phyloP scores from a whole-genome alignment of 2,329 filamentous ascomycete species.

The Scopulariopsis brevicaulis region DNA sequence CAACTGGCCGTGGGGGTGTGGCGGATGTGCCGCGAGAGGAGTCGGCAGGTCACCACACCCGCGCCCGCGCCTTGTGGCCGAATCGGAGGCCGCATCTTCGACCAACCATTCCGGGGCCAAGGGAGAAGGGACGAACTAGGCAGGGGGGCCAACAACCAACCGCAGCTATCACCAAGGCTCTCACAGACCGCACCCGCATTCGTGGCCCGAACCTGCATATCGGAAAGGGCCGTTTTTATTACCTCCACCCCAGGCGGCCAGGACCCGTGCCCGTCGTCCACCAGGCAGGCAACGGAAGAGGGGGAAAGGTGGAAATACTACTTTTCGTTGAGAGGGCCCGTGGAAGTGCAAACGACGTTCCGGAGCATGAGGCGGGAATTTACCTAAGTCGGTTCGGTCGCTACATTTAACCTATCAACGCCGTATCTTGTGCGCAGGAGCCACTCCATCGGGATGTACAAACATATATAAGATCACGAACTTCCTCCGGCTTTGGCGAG shows the following conservation, averaged over 20 bases:
- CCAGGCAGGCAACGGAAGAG: background rate
- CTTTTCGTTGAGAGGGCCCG: background rate
- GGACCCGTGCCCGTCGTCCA: background rate
- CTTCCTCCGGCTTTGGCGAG: background rate
- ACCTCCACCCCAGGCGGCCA: background rate
- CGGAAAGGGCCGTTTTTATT: constrained; percentile 4
- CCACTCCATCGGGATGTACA: background rate
- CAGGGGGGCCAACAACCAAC: constrained; percentile 2
- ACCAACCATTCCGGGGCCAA: background rate
- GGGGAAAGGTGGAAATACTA: constrained; percentile 1
- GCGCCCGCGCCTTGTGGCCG: background rate
- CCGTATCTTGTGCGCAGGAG: background rate
- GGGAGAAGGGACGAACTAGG: background rate
- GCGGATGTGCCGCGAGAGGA: background rate
- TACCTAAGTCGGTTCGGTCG: background rate
- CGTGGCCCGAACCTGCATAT: constrained; percentile 2
- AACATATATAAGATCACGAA: constrained; percentile 4
- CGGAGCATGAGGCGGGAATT: background rate
- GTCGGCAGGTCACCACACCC: constrained; percentile 1
- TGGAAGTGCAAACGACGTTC: background rate
- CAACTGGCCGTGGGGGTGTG: constrained; percentile 1
- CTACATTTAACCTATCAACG: background rate
- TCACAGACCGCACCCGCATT: background rate
- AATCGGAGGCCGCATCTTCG: constrained; percentile 1
- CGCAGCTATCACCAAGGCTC: background rate